These are phyloP conservation scores for Plenodomus lindquistii DNA, from an alignment of 2,329 filamentous ascomycete species.

Conservation along the genomic window DNA sequence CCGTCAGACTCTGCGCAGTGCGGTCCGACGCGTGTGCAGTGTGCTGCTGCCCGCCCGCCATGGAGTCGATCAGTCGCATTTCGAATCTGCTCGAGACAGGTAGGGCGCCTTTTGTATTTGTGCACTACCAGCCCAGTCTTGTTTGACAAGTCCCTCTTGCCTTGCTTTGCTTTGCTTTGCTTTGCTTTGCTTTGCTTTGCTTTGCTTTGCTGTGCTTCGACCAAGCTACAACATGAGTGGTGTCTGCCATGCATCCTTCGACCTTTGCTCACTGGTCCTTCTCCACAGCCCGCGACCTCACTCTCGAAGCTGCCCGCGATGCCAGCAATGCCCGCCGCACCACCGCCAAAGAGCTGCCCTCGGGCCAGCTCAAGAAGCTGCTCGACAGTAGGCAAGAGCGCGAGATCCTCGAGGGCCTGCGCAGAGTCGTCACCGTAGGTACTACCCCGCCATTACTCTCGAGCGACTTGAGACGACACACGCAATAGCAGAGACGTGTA, in stretches of 20 bases:
- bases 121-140: neutral
- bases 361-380: conserved; percentile 89
- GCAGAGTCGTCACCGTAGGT: conserved; percentile 81
- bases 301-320: conserved; percentile 92
- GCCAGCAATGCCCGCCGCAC: conserved; percentile 64
- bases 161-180: neutral
- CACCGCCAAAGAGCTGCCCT: conserved; percentile 68
- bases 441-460: conserved; percentile 16
- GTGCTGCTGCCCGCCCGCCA: conserved; percentile 46
- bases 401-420: conserved; percentile 88
- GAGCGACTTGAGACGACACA: neutral
- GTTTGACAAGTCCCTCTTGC: neutral
- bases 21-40: conserved; percentile 20
- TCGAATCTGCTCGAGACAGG: conserved; percentile 93
- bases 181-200: conserved; percentile 1
- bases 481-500: conserved; percentile 8
- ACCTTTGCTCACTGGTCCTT: conserved; percentile 46
- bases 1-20: conserved; percentile 6
- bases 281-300: conserved; percentile 84
- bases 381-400: conserved; percentile 92
- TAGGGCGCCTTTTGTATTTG: conserved; percentile 47
- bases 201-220: neutral
- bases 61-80: conserved; percentile 97
- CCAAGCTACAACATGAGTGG: neutral
- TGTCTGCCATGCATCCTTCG: conserved; percentile 39